These are phyloP conservation scores for Sideroxylon spinosum DNA, from an alignment of 179 eudicot genomes.

Conservation along the genomic window DNA sequence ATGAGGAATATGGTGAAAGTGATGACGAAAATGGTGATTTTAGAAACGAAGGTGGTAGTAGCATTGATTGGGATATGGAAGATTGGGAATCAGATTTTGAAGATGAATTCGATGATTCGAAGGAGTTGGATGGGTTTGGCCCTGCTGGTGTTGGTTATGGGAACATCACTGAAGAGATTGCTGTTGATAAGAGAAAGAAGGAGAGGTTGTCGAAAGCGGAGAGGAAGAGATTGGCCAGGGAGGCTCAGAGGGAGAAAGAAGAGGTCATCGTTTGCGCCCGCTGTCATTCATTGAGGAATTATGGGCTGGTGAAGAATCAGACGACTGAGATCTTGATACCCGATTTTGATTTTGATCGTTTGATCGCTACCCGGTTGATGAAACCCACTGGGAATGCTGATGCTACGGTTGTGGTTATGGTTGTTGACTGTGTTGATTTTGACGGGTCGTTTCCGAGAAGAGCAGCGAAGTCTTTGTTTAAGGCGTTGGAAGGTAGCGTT, in stretches of 20 bases:
- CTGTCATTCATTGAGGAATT: constrained; percentile 89
- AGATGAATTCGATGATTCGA: constrained; percentile 39
- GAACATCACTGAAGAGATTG: constrained; percentile 62
- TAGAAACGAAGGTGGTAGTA: constrained; percentile 29
- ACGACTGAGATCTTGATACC: constrained; percentile 87
- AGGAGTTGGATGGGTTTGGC: constrained; percentile 60
- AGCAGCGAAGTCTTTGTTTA: constrained; percentile 78
- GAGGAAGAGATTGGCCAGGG: constrained; percentile 67
- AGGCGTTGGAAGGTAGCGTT: constrained; percentile 57
- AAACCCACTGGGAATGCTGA: constrained; percentile 68
- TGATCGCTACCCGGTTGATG: constrained; percentile 78
- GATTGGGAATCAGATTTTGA: constrained; percentile 62
- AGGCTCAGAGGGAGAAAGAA: constrained; percentile 49
- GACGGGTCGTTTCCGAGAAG: constrained; percentile 95
- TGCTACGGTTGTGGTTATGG: constrained; percentile 88
- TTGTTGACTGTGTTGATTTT: constrained; percentile 96
- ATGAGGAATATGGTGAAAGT: constrained; percentile 23
- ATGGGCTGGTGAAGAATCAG: constrained; percentile 86
- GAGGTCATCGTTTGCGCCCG: constrained; percentile 92
- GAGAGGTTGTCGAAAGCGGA: constrained; percentile 65
- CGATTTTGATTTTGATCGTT: constrained; percentile 88
- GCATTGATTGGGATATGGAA: constrained; percentile 54
- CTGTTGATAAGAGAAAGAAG: constrained; percentile 39
- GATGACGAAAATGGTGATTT: constrained; percentile 24
- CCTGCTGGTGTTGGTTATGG: constrained; percentile 87